Evolutionary conservation across 140 eudicot genomes (phyloP).

Genomic region (Bidens hawaiensis): DNA sequence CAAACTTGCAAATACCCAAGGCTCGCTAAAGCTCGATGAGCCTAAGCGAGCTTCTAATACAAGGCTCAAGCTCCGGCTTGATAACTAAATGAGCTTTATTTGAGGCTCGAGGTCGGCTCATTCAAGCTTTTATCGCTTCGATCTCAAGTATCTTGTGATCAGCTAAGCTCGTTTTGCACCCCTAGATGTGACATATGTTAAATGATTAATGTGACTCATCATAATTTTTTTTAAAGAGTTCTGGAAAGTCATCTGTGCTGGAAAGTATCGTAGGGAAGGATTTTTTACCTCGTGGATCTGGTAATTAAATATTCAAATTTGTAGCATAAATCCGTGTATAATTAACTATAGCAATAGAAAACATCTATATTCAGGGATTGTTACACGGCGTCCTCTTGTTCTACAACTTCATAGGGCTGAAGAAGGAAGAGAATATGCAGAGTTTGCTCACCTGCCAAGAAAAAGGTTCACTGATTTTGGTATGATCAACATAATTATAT

Average conservation of each 20-base stretch:
- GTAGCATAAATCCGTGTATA: background rate
- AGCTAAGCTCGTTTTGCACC: background rate
- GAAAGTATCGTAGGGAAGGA: constrained; percentile 71
- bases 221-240: constrained; percentile 38
- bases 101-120: too few species aligned
- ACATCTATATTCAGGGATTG: constrained; percentile 37
- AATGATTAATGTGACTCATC: background rate
- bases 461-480: constrained; percentile 83
- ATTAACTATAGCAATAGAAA: constrained; percentile 4
- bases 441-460: constrained; percentile 84
- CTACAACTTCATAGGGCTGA: constrained; percentile 43
- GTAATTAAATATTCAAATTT: constrained; percentile 16
- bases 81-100: too few species aligned
- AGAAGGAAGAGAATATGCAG: constrained; percentile 75
- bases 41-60: too few species aligned
- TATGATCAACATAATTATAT: constrained; percentile 19
- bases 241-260: constrained; percentile 78
- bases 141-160: too few species aligned
- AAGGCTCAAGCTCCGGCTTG: too few species aligned
- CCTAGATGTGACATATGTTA: background rate
- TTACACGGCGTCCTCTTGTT: constrained; percentile 54
- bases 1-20: too few species aligned
- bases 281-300: constrained; percentile 76
- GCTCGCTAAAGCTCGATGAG: too few species aligned
- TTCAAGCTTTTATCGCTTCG: too few species aligned